Conservation (phyloP, 2,329 filamentous ascomycete species). For the Dactylonectria macrodidyma region DNA sequence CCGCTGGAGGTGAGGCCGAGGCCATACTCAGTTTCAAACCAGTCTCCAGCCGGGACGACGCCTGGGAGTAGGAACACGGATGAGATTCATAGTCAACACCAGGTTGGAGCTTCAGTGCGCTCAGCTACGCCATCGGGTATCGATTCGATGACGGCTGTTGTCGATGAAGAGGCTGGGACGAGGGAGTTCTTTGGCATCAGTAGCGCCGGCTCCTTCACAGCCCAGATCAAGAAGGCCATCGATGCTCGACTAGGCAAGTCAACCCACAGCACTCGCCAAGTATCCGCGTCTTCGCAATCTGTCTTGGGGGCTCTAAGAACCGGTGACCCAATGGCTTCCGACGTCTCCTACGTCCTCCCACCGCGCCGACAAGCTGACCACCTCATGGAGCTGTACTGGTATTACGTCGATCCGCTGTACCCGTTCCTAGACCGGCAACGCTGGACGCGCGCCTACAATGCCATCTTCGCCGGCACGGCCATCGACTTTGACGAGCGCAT, state of each 20-base stretch:
- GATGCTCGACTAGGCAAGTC: slow-evolving; percentile 49
- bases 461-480: slow-evolving; percentile 56
- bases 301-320: background rate
- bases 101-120: slow-evolving; percentile 33
- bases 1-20: background rate
- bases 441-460: slow-evolving; percentile 57
- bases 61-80: slow-evolving; percentile 22
- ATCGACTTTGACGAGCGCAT: slow-evolving; percentile 57
- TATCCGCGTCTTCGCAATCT: background rate
- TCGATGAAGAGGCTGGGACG: slow-evolving; percentile 57
- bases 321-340: slow-evolving; percentile 35
- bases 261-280: slow-evolving; percentile 1
- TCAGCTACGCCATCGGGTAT: slow-evolving; percentile 52
- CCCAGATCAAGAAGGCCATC: slow-evolving; percentile 61
- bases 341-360: slow-evolving; percentile 59
- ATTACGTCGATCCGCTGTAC: slow-evolving; percentile 62
- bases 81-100: slow-evolving; percentile 21
- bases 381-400: slow-evolving; percentile 63
- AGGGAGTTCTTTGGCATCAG: slow-evolving; percentile 64
- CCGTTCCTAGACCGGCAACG: slow-evolving; percentile 58
- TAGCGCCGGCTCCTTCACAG: slow-evolving; percentile 63
- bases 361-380: slow-evolving; percentile 61
- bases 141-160: slow-evolving; percentile 62
- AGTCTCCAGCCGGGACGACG: slow-evolving; percentile 30
- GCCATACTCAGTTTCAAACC: background rate